Percentiles rank a stretch among this genome's conserved stretches.
Evolutionary conservation across 2,329 filamentous ascomycete species (phyloP).

Genomic region (Ascochyta lentis): DNA sequence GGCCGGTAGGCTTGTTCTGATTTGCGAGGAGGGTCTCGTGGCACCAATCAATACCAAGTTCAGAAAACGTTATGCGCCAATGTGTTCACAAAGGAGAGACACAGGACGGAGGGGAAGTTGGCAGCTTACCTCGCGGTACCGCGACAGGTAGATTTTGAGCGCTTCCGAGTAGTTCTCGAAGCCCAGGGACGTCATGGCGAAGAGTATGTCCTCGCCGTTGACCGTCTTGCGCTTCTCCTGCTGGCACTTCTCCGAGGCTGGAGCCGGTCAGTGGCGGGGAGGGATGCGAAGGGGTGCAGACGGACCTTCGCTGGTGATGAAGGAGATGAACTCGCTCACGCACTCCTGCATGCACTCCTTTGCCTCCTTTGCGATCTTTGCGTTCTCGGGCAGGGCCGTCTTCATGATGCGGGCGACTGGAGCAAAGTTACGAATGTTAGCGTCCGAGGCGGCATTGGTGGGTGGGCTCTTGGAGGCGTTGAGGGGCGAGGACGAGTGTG

Average conservation of each 20-base stretch:
- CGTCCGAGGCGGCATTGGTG: constrained; percentile 65
- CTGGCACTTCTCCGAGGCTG: constrained; percentile 98
- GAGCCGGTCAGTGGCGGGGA: constrained; percentile 22
- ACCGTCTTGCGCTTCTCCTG: constrained; percentile 99
- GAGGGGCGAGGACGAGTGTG: constrained; percentile 46
- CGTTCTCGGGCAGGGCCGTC: constrained; percentile 93
- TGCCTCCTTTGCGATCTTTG: constrained; percentile 98
- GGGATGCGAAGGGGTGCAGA: constrained; percentile 23
- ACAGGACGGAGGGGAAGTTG: constrained; percentile 35
- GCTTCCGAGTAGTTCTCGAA: constrained; percentile 99
- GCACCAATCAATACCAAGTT: constrained; percentile 60
- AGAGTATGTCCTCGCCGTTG: constrained; percentile 97
- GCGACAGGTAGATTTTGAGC: constrained; percentile 95
- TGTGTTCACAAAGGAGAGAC: constrained; percentile 46
- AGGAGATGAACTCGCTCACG: constrained; percentile 99
- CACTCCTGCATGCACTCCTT: constrained; percentile 99
- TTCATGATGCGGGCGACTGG: constrained; percentile 99
- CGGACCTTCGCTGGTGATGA: constrained; percentile 98
- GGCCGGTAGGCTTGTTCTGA: constrained; percentile 62
- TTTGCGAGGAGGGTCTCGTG: constrained; percentile 80
- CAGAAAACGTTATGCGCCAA: constrained; percentile 55
- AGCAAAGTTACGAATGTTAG: constrained; percentile 93
- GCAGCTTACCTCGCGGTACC: constrained; percentile 91
- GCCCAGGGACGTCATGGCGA: constrained; percentile 97
- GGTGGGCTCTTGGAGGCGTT: constrained; percentile 25